Evolutionary conservation across 768 basidiomycete genomes (phyloP).

Genomic region (Brasilioporus rufonigricans): DNA sequence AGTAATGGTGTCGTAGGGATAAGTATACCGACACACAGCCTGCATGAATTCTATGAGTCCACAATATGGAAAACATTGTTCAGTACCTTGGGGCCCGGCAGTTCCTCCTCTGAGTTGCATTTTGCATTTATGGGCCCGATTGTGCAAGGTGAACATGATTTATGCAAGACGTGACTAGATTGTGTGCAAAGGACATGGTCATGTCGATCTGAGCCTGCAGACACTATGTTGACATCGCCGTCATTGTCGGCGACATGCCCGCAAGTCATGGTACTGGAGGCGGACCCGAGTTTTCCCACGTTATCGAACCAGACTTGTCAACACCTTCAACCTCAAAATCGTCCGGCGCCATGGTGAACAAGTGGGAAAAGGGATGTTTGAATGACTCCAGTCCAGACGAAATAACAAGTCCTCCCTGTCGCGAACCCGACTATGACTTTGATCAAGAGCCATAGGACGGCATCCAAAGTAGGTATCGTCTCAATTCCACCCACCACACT

Average conservation of each 20-base stretch:
- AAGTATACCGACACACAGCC: constrained; percentile 73
- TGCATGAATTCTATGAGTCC: constrained; percentile 27
- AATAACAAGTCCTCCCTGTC: constrained; percentile 73
- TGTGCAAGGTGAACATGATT: constrained; percentile 47
- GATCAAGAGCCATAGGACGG: constrained; percentile 66
- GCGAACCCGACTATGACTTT: constrained; percentile 69
- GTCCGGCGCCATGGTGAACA: constrained; percentile 36
- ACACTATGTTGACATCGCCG: constrained; percentile 58
- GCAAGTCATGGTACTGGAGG: no score
- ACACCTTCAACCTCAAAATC: no score
- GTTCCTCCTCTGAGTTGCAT: constrained; percentile 68
- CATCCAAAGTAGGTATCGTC: constrained; percentile 67
- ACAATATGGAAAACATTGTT: neutral
- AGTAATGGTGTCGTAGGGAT: constrained; percentile 46
- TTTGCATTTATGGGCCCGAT: constrained; percentile 30
- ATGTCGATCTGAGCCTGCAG: constrained; percentile 81
- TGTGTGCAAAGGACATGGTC: constrained; percentile 73
- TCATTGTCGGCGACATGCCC: constrained; percentile 49
- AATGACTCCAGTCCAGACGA: constrained; percentile 64
- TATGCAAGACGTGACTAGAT: constrained; percentile 76
- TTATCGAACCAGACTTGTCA: no score
- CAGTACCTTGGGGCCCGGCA: constrained; percentile 66
- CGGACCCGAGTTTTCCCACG: constrained; percentile 21
- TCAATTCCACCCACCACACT: neutral
- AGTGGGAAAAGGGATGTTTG: constrained; percentile 53